Conservation (phyloP, 495 filamentous ascomycete genomes). For the Annulohypoxylon maeteangense region DNA sequence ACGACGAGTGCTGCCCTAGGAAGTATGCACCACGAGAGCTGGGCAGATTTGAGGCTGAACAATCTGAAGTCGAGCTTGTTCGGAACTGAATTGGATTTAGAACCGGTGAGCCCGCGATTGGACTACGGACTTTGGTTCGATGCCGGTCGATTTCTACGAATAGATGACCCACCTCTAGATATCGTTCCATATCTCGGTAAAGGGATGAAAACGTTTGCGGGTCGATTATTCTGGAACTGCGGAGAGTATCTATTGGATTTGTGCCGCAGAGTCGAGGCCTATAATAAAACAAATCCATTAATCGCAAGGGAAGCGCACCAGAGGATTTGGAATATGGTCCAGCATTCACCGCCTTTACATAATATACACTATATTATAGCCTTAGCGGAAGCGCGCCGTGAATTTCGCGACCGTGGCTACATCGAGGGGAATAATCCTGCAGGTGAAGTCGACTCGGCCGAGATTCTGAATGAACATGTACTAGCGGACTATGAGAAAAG, state of each 20-base stretch:
- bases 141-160: constrained; percentile 18
- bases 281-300: constrained; percentile 2
- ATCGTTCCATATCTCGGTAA: constrained; percentile 38
- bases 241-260: constrained; percentile 26
- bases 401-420: constrained; percentile 33
- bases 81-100: neutral
- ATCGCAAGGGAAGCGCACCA: constrained; percentile 21
- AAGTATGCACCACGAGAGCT: neutral
- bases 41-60: constrained; percentile 8
- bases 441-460: constrained; percentile 11
- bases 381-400: constrained; percentile 31
- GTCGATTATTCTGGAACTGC: constrained; percentile 36
- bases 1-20: neutral
- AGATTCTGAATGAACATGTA: constrained; percentile 18
- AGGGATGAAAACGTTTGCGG: constrained; percentile 34
- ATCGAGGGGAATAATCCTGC: constrained; percentile 28
- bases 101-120: constrained; percentile 18
- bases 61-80: neutral
- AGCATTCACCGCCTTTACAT: constrained; percentile 30
- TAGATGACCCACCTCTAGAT: constrained; percentile 22
- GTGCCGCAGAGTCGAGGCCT: constrained; percentile 17
- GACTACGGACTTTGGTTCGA: constrained; percentile 43
- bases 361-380: constrained; percentile 31
- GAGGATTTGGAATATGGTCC: constrained; percentile 28
- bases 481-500: constrained; percentile 21